Evolutionary conservation across 2,329 filamentous ascomycete species (phyloP), one percentile per base, ranked within the genome.

Genomic region (Pseudocercospora musae): DNA sequence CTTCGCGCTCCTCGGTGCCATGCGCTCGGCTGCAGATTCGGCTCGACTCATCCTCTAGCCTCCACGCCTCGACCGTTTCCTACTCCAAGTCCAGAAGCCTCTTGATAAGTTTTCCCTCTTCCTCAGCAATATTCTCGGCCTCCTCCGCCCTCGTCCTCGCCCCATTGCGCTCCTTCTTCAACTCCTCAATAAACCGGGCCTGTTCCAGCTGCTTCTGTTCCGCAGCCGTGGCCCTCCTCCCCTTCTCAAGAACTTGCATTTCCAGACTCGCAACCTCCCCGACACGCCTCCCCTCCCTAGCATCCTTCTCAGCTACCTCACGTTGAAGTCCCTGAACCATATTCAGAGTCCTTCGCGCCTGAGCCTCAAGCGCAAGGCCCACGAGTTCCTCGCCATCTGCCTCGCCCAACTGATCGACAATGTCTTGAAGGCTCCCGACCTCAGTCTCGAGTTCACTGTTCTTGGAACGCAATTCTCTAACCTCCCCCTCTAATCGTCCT

Each of bases 261-360:
- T 55, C 40, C 10, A 18, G 48, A 23, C 44, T 49, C 27, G 37
- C 40, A 13, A 57, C 18, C 31, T 25, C 49, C 27, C 27, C 44
- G 5, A 60, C 58, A 15, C 58, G 54, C 15, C 53, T 29, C 15
- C 29, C 46, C 18, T 48, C 37, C 29, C 20, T 27, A 2, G 21
- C 29, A 48, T 64, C 57, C 52, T 59, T 48, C 46, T 54, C 42
- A 10, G 55, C 58, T n/a, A 65, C 23, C 13, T 66, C 60, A 6
- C 50, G 42, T 58, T 68, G 60, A 13, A 63, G 59, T 13, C 60
- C 64, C 20, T 63, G 58, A 9, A 68, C 58, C 56, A 68, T 58
- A 10, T 29, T 20, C 21, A 66, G 52, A 8, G 62, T 59, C 7
- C 49, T 52, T 31, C 60, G 52, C 10, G 66, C 66, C 53, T 68